Percentiles rank a stretch among this genome's conserved stretches.
These are phyloP conservation scores for Rhodofomes roseus DNA, from an alignment of 1,284 basidiomycete genomes.

Conservation along the genomic window DNA sequence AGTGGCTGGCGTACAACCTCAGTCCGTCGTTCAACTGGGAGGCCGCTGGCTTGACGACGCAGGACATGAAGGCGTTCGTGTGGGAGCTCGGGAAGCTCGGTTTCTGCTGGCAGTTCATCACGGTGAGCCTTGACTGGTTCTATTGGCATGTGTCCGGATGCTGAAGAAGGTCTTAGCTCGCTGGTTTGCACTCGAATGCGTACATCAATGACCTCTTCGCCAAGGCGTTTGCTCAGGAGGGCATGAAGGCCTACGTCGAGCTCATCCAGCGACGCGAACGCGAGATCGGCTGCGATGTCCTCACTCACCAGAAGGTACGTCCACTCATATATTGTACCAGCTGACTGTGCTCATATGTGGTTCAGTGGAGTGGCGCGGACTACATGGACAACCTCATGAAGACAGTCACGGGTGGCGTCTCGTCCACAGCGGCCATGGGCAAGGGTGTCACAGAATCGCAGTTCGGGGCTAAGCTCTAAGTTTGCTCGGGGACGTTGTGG, in stretches of 20 bases:
- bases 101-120: conserved; percentile 99
- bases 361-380: conserved; percentile 93
- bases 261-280: conserved; percentile 83
- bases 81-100: conserved; percentile 94
- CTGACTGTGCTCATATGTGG: background rate
- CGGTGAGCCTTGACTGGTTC: conserved; percentile 47
- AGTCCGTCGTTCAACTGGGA: conserved; percentile 93
- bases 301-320: conserved; percentile 81
- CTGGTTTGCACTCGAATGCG: conserved; percentile 94
- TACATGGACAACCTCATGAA: conserved; percentile 91
- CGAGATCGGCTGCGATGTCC: conserved; percentile 87
- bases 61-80: conserved; percentile 88
- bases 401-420: conserved; percentile 93
- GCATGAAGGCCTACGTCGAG: conserved; percentile 91
- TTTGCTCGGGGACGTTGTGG: background rate
- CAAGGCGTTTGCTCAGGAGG: conserved; percentile 81
- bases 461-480: conserved; percentile 60
- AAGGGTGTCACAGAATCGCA: conserved; percentile 91
- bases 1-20: conserved; percentile 95
- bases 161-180: conserved; percentile 55
- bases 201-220: conserved; percentile 97
- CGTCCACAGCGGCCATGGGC: conserved; percentile 96
- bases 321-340: background rate
- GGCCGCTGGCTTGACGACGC: conserved; percentile 82
- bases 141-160: background rate